These are phyloP conservation scores for Codiaeum variegatum DNA, from an alignment of 441 rosid genomes.

Conservation along the genomic window DNA sequence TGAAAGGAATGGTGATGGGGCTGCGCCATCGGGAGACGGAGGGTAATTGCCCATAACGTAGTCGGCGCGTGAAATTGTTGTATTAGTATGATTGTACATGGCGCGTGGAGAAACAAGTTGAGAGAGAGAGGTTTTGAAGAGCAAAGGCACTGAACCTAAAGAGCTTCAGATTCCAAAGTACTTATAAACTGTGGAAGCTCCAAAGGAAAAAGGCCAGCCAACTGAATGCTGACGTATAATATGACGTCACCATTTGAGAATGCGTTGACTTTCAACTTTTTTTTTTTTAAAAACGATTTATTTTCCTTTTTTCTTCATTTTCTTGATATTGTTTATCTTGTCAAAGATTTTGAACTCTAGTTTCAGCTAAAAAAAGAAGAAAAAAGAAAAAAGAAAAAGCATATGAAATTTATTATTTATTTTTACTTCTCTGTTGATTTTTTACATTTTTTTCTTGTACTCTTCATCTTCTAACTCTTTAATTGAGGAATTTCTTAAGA, in stretches of 20 bases:
- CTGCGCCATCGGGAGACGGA: slow-evolving; percentile 24
- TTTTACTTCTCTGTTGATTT: slow-evolving; percentile 6
- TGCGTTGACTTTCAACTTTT: slow-evolving; percentile 35
- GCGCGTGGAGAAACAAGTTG: background rate
- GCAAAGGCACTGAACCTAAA: slow-evolving; percentile 4
- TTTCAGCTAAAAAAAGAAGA: too few relatives aligned
- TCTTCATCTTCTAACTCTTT: background rate
- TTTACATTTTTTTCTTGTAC: background rate
- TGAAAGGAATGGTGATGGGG: slow-evolving; percentile 5
- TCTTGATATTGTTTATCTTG: background rate
- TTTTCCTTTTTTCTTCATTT: too few relatives aligned
- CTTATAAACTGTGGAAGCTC: slow-evolving; percentile 14
- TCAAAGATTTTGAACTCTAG: background rate
- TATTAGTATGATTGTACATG: slow-evolving; percentile 37
- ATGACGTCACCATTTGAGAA: slow-evolving; percentile 30
- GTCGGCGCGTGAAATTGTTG: slow-evolving; percentile 29
- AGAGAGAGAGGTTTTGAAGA: background rate
- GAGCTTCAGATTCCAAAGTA: slow-evolving; percentile 13
- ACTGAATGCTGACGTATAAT: slow-evolving; percentile 36
- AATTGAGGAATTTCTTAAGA: background rate
- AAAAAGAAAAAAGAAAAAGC: too few relatives aligned
- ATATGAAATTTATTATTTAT: background rate
- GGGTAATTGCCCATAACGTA: slow-evolving; percentile 21
- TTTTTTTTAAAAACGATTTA: background rate
- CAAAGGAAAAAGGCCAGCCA: background rate